Base-by-base conservation (phyloP, 768 basidiomycete species). In the Pisolithus sp. region DNA sequence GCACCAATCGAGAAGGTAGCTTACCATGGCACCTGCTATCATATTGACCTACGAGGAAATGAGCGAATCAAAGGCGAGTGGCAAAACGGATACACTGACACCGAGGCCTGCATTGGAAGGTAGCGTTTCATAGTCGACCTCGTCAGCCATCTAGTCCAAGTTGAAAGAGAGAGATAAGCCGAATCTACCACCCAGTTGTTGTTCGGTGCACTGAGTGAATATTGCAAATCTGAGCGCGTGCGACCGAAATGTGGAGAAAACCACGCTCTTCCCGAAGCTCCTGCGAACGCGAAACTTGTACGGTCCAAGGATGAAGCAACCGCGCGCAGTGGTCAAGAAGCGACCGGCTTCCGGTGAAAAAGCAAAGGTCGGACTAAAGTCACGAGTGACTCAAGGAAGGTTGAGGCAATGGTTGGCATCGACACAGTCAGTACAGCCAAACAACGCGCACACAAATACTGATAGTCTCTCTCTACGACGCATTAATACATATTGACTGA, bases 1-100 rank as follows among this genome's bases (percentile, higher is more conserved):
- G 48, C 42, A 15, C 42, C 8, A 17, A n/a, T 20, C n/a, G 18
- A 43, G 46, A 57, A 51, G 38, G 53, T 43, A 39, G 79, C 89
- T 74, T 66, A 94, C 93, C 68, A 98, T 73, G 48, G 93, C 93
- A 55, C 96, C 96, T 21, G 96, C 96, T 62, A 93, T 71, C 96
- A 98, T 98, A 71, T 93, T 94, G 54, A 96, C 91, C 89, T 90
- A 51, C 54, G 47, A 26, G 42, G 45, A 50, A 45, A 52, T 65
- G 52, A 46, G 49, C 40, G 52, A 59, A 50, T 44, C 48, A 52
- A 38, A 47, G 61, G 49, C 56, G 41, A 50, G 45, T 50, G 48
- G 6, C 26, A 47, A 36, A 46, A 17, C 37, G 26, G 43, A 46
- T 45, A 44, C 34, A 48, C 60, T 59, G 61, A 89, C 87, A 23